Evolutionary conservation across 2,329 filamentous ascomycete genomes (phyloP), one percentile per base, ranked within the genome.

Genomic region (Pseudogymnoascus sp.): DNA sequence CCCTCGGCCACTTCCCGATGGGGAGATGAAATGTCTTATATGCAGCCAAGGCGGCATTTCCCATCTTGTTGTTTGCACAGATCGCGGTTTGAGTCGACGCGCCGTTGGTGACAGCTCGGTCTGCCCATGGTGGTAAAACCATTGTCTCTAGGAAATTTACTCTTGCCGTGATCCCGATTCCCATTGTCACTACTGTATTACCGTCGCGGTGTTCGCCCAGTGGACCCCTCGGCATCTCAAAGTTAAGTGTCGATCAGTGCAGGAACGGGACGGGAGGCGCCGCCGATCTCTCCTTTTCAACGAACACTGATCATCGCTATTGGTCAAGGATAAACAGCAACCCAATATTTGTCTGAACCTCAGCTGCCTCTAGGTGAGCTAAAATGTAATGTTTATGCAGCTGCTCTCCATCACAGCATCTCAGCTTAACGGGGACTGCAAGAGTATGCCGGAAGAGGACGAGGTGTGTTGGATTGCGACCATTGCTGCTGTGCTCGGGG

Each of bases 371-470:
- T 12, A 16, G 45, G 25, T 30, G n/a, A 33, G 25, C 45, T 19
- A 33, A 55, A 55, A 55, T 30, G 25, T 55, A 55, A 55, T 55
- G 33, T 55, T 55, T 30, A 55, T 49, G 45, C 45, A 30, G n/a
- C n/a, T 55, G 25, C 25, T 30, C 7, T 30, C 7, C 2, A 16
- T 52, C 45, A 11, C 6, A 9, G 45, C 4, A 16, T 52, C 7
- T 45, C 12, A 11, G 9, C 9, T 5, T 42, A 9, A 14, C 12
- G 16, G 4, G 23, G 16, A 30, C 25, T 16, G 8, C 7, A 30
- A 7, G 14, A 16, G 14, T 5, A 11, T 16, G 45, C 23, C 14
- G 8, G 14, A 52, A 52, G 2, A 11, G 45, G 23, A 28, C 14
- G 42, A 49, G 2, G 23, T 14, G 19, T 5, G 22, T 5, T 49